Evolutionary conservation across 164 flowering plant genomes (phyloP), one percentile per base, ranked within the genome.

Genomic region (Echeveria elegans): DNA sequence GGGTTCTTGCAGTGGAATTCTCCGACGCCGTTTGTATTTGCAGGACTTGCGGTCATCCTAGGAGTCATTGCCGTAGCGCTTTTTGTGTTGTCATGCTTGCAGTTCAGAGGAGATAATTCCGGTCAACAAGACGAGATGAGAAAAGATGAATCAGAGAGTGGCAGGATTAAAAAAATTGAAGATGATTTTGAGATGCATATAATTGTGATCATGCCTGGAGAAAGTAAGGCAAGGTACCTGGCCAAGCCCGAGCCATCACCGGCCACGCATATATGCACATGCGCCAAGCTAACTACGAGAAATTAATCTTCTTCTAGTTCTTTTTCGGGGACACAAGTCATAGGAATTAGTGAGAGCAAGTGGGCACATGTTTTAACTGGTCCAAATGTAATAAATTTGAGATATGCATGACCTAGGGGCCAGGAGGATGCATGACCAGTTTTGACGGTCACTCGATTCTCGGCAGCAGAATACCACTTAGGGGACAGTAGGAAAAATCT

Each of bases 191-290:
- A 56, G 32, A 26, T 26, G 61, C 61, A 56, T 6, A 56, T 56
- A 56, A 28, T 56, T 15, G 61, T 56, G 61, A 56, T 56, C 31
- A 56, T 56, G 61, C 61, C 61, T 11, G 61, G 61, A 28, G 61
- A 56, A 12, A 19, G 28, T 14, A 28, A 14, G 61, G 32, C 61
- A 18, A 56, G 34, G 6, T 28, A 28, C 61, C 18, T 56, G 19
- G 61, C 61, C 19, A 56, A 28, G 32, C 61, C 61, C 19, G 28
- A 28, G 32, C 61, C 32, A 56, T 56, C 32, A 2, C 2, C 61
- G 26, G 31, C 6, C 1, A 21, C 26, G 9, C 2, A 2, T 5
- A 5, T 28, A 28, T 56, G 61, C 61, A 26, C 61, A 26, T 56
- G 61, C n/a, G 9, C 30, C 41, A 38, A n/a, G n/a, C n/a, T n/a